Conservation (phyloP, 768 basidiomycete species). For the Suillus paluster region DNA sequence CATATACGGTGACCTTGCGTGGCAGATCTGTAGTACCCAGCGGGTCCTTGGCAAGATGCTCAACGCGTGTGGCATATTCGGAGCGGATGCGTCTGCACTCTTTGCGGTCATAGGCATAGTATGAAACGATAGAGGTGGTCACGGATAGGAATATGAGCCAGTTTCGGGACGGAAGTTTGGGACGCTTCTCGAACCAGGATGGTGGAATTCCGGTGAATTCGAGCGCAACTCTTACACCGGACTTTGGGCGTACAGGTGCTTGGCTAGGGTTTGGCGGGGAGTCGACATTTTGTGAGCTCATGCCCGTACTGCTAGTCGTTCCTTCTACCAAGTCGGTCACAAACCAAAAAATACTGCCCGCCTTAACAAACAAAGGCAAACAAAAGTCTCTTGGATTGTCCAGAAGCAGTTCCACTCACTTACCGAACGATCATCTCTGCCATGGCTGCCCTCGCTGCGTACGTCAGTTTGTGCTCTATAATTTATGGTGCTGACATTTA, state of each 20-base stretch:
- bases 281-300: conserved; percentile 12
- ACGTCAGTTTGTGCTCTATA: conserved; percentile 36
- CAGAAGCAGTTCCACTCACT: not conserved
- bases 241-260: conserved; percentile 31
- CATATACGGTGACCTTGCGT: conserved; percentile 85
- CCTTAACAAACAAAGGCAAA: conserved; percentile 31
- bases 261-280: not conserved
- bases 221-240: conserved; percentile 66
- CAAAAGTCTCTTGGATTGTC: conserved; percentile 1
- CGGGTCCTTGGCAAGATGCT: conserved; percentile 71
- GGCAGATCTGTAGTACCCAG: conserved; percentile 67
- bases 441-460: conserved; percentile 81
- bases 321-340: conserved; percentile 15
- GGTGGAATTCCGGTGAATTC: conserved; percentile 70
- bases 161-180: conserved; percentile 87
- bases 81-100: conserved; percentile 79
- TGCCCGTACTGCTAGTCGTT: not conserved
- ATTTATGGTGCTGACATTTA: conserved; percentile 9
- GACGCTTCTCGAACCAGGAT: conserved; percentile 84
- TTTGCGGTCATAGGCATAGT: conserved; percentile 85
- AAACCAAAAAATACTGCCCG: conserved; percentile 27
- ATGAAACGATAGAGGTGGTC: conserved; percentile 69
- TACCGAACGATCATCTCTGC: conserved; percentile 27
- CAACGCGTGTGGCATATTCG: conserved; percentile 80
- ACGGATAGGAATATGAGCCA: conserved; percentile 92